Conservation (phyloP, 176 grass and related monocot genomes). For the Oryza longistaminata region DNA sequence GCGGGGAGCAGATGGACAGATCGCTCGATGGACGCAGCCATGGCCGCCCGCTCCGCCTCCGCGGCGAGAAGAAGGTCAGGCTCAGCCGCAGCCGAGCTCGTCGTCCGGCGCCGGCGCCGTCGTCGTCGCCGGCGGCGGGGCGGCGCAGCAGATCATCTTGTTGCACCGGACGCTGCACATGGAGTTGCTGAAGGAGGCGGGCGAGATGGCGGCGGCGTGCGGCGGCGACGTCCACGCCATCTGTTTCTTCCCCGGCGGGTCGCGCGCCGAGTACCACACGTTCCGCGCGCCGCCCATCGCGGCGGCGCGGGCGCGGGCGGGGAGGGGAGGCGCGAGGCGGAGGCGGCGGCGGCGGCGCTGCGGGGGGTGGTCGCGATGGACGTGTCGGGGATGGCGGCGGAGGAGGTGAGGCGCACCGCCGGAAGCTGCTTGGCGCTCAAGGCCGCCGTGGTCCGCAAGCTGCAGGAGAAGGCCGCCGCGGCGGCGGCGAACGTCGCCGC, state of each 20-base stretch:
- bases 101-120: too few relatives aligned
- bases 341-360: background rate
- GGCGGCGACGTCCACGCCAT: background rate
- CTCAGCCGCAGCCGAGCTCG: too few relatives aligned
- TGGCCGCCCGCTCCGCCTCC: too few relatives aligned
- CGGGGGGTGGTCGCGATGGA: background rate
- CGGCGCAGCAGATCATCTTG: too few relatives aligned
- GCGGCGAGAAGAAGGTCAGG: too few relatives aligned
- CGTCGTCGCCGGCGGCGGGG: too few relatives aligned
- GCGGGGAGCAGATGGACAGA: too few relatives aligned
- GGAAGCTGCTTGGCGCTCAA: background rate
- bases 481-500: background rate
- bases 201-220: background rate
- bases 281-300: background rate
- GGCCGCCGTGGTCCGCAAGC: background rate
- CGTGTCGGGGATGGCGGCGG: background rate
- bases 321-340: too few relatives aligned
- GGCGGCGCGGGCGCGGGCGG: too few relatives aligned
- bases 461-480: background rate
- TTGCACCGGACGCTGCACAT: too few relatives aligned
- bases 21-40: too few relatives aligned
- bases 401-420: slow-evolving; percentile 1
- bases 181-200: too few relatives aligned
- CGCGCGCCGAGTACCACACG: background rate
- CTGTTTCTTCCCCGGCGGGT: background rate